A percentile compares a stretch with the other conserved stretches of the same genome.
These are phyloP conservation scores for Pichia norvegensis DNA, from an alignment of 1,139 yeast genomes.

Conservation along the genomic window DNA sequence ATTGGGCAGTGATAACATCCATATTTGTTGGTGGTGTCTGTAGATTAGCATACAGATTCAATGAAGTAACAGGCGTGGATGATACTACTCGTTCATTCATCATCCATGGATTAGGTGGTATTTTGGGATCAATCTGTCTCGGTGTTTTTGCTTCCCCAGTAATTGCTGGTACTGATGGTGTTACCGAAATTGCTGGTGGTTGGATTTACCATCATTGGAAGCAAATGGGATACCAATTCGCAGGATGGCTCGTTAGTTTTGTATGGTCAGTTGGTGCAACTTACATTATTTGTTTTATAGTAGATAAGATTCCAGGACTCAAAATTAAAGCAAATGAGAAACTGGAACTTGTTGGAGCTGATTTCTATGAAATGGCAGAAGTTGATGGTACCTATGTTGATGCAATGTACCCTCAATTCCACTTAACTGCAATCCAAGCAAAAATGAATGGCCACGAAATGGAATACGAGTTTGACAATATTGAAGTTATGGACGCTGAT, in stretches of 20 bases:
- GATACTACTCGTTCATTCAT: conserved; percentile 42
- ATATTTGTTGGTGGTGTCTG: conserved; percentile 37
- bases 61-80: conserved; percentile 39
- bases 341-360: conserved; percentile 44
- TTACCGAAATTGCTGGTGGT: conserved; percentile 40
- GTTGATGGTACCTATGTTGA: conserved; percentile 19
- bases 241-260: conserved; percentile 34
- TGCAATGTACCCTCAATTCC: conserved; percentile 12
- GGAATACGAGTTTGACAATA: conserved; percentile 4
- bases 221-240: conserved; percentile 45
- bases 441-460: conserved; percentile 2
- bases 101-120: conserved; percentile 44
- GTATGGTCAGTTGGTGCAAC: conserved; percentile 40
- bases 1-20: conserved; percentile 41
- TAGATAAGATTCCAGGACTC: conserved; percentile 41
- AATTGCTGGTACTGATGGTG: conserved; percentile 41
- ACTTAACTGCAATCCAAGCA: conserved; percentile 4
- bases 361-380: conserved; percentile 34
- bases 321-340: conserved; percentile 36
- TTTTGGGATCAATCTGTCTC: conserved; percentile 36
- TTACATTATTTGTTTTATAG: conserved; percentile 33
- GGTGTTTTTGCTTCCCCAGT: conserved; percentile 42
- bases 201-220: conserved; percentile 45
- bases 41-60: conserved; percentile 32
- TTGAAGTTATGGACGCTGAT: conserved; percentile 2